These are phyloP conservation scores for Sanghuangporus sanghuang DNA, from an alignment of 1,284 basidiomycete genomes.

Conservation along the genomic window DNA sequence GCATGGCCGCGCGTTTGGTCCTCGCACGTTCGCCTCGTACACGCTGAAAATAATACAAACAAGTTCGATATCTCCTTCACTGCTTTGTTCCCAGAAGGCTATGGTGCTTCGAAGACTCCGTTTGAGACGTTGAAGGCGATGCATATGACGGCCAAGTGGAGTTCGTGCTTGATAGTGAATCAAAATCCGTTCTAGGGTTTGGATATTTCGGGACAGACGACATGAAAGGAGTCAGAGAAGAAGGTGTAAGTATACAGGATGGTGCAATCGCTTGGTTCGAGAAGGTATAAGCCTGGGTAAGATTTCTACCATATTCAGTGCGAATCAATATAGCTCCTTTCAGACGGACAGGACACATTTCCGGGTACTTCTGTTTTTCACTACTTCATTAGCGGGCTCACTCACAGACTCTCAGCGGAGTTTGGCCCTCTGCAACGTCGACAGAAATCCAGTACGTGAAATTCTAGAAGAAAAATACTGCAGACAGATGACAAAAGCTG, in stretches of 20 bases:
- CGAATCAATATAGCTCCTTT: no score
- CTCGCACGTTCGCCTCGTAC: constrained; percentile 21
- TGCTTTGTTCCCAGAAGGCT: constrained; percentile 24
- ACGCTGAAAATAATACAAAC: constrained; percentile 11
- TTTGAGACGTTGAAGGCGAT: constrained; percentile 18
- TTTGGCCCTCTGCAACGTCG: no score
- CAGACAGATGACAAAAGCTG: not conserved
- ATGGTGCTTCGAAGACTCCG: constrained; percentile 23
- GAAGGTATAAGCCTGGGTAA: not conserved
- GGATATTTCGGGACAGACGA: constrained; percentile 20
- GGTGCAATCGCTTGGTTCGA: constrained; percentile 8
- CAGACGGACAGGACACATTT: no score
- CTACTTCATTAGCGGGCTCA: no score
- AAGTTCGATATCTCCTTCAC: constrained; percentile 19
- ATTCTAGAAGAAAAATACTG: not conserved
- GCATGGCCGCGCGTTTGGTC: constrained; percentile 20
- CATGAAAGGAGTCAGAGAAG: not conserved
- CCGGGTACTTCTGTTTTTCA: no score
- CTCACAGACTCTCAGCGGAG: no score
- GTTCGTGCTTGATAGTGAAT: constrained; percentile 19
- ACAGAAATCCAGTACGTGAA: no score
- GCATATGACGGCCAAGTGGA: constrained; percentile 9
- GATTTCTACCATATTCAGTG: no score
- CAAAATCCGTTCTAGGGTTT: constrained; percentile 20
- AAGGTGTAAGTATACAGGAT: not conserved